phyloP scores from a whole-genome alignment of 371 early-diverging fungal species.

The Umbelopsis sp. region DNA sequence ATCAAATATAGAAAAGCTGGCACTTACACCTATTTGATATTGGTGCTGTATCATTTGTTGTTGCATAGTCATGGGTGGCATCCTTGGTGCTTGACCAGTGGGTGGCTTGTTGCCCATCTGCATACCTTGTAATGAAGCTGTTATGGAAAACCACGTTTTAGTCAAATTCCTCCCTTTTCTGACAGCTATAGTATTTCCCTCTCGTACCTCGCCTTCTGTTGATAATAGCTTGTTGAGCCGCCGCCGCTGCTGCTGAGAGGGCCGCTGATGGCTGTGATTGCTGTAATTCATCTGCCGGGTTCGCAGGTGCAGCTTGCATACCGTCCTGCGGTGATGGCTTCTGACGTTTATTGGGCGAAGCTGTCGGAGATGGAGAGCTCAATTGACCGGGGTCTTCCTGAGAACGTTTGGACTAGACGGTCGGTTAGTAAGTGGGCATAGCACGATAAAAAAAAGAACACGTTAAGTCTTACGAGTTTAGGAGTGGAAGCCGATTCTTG shows the following conservation, averaged over 20 bases:
- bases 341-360: slow-evolving; percentile 17
- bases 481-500: slow-evolving; percentile 3
- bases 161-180: too few species aligned
- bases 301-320: background rate
- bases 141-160: background rate
- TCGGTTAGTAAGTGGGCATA: background rate
- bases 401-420: background rate
- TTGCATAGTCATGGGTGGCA: background rate
- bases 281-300: background rate
- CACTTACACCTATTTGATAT: slow-evolving; percentile 1
- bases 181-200: too few species aligned
- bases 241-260: too few species aligned
- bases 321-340: slow-evolving; percentile 14
- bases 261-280: background rate
- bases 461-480: background rate
- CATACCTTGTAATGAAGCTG: slow-evolving; percentile 1
- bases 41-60: slow-evolving; percentile 10
- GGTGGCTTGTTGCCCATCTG: background rate
- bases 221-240: background rate
- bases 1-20: background rate
- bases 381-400: slow-evolving; percentile 16
- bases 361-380: slow-evolving; percentile 18
- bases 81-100: slow-evolving; percentile 1
- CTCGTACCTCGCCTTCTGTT: slow-evolving; percentile 9
- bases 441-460: background rate